Conservation (phyloP, 768 basidiomycete genomes). For the Kwoniella europaea region DNA sequence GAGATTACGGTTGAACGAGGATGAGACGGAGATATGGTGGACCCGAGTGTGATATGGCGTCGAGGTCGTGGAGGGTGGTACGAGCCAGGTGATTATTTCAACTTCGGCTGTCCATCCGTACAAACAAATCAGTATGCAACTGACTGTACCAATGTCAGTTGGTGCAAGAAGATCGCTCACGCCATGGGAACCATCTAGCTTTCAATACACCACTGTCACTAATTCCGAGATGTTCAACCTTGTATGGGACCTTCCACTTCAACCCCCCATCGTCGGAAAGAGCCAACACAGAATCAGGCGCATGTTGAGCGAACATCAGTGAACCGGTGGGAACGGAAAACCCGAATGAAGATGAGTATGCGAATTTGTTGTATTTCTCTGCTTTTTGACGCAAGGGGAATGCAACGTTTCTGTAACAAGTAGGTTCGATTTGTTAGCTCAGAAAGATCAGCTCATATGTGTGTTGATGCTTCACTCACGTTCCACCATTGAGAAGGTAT, state of each 20-base stretch:
- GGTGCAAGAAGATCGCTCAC: too few relatives aligned
- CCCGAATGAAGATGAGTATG: slow-evolving; percentile 76
- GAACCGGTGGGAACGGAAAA: slow-evolving; percentile 74
- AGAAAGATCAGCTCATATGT: too few relatives aligned
- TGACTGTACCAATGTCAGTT: too few relatives aligned
- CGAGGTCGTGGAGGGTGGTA: slow-evolving; percentile 66
- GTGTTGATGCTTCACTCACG: slow-evolving; percentile 44
- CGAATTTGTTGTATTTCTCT: slow-evolving; percentile 78
- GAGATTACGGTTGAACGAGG: slow-evolving; percentile 59
- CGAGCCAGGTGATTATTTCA: slow-evolving; percentile 74
- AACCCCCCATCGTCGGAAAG: slow-evolving; percentile 64
- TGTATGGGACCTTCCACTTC: slow-evolving; percentile 15
- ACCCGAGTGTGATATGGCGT: slow-evolving; percentile 72
- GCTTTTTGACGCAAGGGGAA: slow-evolving; percentile 27
- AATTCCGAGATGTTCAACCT: slow-evolving; percentile 24
- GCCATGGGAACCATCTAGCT: slow-evolving; percentile 76
- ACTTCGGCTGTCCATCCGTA: slow-evolving; percentile 61
- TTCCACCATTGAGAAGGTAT: slow-evolving; percentile 71
- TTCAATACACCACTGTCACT: slow-evolving; percentile 58
- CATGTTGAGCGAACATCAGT: slow-evolving; percentile 71
- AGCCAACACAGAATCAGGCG: slow-evolving; percentile 72
- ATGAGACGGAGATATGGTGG: slow-evolving; percentile 66
- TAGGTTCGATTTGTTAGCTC: slow-evolving; percentile 35
- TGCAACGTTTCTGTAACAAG: slow-evolving; percentile 23
- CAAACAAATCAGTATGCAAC: neutral